Conservation (phyloP, 148 eudicot genomes). For the Nepenthes gracilis region DNA sequence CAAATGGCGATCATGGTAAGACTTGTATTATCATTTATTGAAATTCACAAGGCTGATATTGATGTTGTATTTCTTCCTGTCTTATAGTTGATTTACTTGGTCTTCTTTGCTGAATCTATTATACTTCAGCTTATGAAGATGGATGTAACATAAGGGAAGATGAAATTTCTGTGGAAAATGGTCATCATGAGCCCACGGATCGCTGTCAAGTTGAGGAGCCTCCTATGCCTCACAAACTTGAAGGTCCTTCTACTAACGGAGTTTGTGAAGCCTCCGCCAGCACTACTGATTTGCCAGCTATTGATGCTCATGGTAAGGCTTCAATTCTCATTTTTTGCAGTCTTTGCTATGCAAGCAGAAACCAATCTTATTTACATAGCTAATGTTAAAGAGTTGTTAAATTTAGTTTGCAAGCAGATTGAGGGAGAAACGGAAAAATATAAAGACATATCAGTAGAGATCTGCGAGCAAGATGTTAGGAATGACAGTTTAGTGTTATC, state of each 20-base stretch:
- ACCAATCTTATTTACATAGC: neutral
- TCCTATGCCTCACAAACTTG: slow-evolving; percentile 16
- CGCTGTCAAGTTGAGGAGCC: slow-evolving; percentile 27
- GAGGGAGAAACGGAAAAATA: slow-evolving; percentile 25
- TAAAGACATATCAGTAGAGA: slow-evolving; percentile 15
- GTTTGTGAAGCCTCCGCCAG: slow-evolving; percentile 19
- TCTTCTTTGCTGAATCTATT: neutral
- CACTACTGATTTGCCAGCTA: slow-evolving; percentile 9
- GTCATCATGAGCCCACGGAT: slow-evolving; percentile 22
- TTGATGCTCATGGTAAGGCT: slow-evolving; percentile 19
- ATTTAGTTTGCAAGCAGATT: slow-evolving; percentile 24
- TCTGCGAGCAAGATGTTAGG: slow-evolving; percentile 10
- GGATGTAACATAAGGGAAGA: slow-evolving; percentile 11
- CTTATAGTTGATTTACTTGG: neutral
- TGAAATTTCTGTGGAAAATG: slow-evolving; percentile 41
- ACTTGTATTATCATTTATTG: neutral
- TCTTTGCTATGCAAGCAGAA: neutral
- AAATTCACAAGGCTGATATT: neutral
- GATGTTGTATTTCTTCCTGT: neutral
- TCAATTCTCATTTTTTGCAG: no score
- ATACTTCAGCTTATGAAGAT: slow-evolving; percentile 16
- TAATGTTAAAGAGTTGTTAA: slow-evolving; percentile 4
- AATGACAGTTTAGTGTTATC: neutral
- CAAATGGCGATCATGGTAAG: slow-evolving; percentile 23
- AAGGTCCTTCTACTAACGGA: slow-evolving; percentile 20